Evolutionary conservation across 116 monocot genomes (phyloP), one percentile per base, ranked within the genome.

Genomic region (Dioscorea cayenensis): DNA sequence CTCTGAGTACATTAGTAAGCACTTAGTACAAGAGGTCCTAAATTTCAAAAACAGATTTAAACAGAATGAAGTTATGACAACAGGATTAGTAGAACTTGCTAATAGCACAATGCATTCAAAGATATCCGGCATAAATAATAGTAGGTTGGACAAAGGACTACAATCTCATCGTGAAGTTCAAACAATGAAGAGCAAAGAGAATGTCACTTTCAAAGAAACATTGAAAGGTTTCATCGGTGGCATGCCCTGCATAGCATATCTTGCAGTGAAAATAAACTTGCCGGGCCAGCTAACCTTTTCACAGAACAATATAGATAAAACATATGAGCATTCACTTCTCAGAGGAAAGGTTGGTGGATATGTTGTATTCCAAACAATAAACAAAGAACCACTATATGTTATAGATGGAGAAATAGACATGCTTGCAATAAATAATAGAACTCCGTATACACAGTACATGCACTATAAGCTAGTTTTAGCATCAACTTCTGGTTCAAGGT

Each of bases 401-500:
- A 58, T 81, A 50, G 81, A 81, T 60, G 81, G 81, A 28, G 60
- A 69, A 18, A 77, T 77, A 13, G 69, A 81, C 36, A 55, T 77
- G 62, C 77, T 77, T 18, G 60, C 50, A 70, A 61, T 77, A 63
- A 61, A 77, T 49, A 62, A 37, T 69, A 77, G 82, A 82, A 77
- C 74, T 66, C 82, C 77, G 12, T 82, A 82, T 51, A 82, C 77
- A 61, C 82, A 82, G 28, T 74, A 82, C 66, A 77, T 82, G 82
- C 66, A 82, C 35, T 82, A 82, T 70, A 19, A 12, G 22, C 60
- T 82, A 62, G 19, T 69, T 52, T 65, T 77, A 65, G 77, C 74
- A 38, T 43, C 77, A 66, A 5, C 60, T 17, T 73, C 77, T 50
- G 77, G 82, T 70, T 73, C 82, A 74, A 82, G 77, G 77, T 82